These are phyloP conservation scores for Bipolaris bicolor DNA, from an alignment of 2,329 filamentous ascomycete genomes.

Conservation along the genomic window DNA sequence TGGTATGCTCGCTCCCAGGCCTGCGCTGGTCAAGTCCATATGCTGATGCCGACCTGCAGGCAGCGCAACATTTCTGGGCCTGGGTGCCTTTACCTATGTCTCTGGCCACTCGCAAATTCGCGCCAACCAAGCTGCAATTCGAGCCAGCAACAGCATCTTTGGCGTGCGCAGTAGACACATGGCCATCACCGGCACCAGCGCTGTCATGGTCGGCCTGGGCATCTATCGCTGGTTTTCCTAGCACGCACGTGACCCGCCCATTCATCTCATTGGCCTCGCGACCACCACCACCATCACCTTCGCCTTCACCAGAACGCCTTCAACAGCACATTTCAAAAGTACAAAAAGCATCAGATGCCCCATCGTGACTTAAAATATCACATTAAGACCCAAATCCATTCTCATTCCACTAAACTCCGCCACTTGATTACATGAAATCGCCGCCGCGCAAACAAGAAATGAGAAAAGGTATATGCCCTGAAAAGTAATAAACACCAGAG, in stretches of 20 bases:
- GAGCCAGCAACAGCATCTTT: conserved; percentile 50
- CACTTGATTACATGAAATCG: conserved; percentile 21
- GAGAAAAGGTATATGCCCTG: conserved; percentile 18
- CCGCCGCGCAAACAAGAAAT: conserved; percentile 14
- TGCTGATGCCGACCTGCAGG: conserved; percentile 37
- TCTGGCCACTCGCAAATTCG: conserved; percentile 54
- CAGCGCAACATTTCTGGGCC: conserved; percentile 53
- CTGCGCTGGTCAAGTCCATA: neutral
- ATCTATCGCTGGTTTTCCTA: conserved; percentile 52
- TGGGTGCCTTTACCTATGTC: conserved; percentile 55
- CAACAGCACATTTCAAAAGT: neutral
- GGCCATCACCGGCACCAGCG: conserved; percentile 50
- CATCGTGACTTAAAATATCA: neutral
- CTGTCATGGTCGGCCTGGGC: conserved; percentile 52
- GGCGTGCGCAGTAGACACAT: conserved; percentile 50
- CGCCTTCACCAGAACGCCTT: neutral
- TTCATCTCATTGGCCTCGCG: too few relatives aligned
- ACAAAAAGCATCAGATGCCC: neutral
- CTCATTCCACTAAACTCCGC: neutral
- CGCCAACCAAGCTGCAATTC: conserved; percentile 49
- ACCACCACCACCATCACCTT: too few relatives aligned
- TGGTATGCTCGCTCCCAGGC: conserved; percentile 55
- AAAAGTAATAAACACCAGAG: conserved; percentile 31
- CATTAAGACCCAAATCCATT: neutral
- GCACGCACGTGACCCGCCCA: neutral